Evolutionary conservation across 495 filamentous ascomycete genomes (phyloP).

Genomic region (Trichoderma gamsii): DNA sequence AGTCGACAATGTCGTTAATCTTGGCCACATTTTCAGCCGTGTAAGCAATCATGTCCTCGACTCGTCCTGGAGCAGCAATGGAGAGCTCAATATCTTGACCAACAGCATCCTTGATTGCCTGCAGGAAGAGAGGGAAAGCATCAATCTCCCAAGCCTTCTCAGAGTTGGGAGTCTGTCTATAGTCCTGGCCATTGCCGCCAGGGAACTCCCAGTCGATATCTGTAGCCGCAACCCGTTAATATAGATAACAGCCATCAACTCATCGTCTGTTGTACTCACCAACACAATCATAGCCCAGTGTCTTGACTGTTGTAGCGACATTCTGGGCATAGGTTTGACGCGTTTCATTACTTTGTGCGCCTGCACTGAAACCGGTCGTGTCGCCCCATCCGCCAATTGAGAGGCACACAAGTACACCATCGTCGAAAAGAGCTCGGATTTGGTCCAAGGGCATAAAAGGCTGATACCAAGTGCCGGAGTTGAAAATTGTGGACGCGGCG

Average conservation of each 20-base stretch:
- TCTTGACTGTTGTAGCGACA: constrained; percentile 45
- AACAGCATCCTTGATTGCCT: constrained; percentile 49
- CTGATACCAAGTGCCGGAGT: constrained; percentile 37
- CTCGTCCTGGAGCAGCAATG: constrained; percentile 54
- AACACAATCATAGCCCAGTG: constrained; percentile 51
- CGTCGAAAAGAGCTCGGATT: constrained; percentile 47
- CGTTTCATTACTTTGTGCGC: constrained; percentile 44
- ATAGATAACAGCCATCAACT: neutral
- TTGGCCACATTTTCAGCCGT: constrained; percentile 50
- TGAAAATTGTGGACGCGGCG: constrained; percentile 48
- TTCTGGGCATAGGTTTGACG: constrained; percentile 53
- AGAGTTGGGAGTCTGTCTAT: constrained; percentile 54
- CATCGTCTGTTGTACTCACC: constrained; percentile 23
- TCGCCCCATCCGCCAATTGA: constrained; percentile 64
- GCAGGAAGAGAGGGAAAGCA: constrained; percentile 52
- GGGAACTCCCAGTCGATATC: constrained; percentile 66
- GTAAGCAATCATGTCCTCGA: constrained; percentile 58
- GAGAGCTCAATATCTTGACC: constrained; percentile 53
- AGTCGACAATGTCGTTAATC: constrained; percentile 56
- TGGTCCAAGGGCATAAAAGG: constrained; percentile 45
- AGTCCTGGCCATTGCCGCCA: constrained; percentile 55
- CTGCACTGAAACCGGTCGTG: constrained; percentile 47
- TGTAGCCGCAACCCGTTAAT: constrained; percentile 26
- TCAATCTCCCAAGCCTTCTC: constrained; percentile 52
- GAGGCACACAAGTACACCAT: constrained; percentile 52